Conservation (phyloP, 83 land plant genomes). For the Larix sibirica region DNA sequence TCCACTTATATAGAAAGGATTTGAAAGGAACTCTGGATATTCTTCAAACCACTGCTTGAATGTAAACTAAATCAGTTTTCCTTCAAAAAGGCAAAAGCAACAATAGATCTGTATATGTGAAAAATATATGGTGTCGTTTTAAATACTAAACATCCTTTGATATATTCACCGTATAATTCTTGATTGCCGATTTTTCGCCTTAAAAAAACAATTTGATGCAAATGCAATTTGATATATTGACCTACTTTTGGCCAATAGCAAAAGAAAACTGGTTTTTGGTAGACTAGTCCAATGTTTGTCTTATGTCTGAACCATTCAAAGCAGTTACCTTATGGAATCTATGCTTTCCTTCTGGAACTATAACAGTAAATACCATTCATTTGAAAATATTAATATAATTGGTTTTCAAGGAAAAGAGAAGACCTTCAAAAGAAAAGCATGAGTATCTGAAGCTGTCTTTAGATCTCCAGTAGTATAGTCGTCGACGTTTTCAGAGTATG, state of each 20-base stretch:
- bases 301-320: not conserved
- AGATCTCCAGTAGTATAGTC: constrained; percentile 81
- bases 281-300: not conserved
- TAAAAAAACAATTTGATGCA: too few relatives aligned
- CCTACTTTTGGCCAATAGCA: not conserved
- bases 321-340: not conserved
- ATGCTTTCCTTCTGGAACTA: not conserved
- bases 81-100: not conserved
- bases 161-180: too few relatives aligned
- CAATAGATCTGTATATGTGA: too few relatives aligned
- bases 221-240: not conserved
- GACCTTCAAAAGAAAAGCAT: constrained; percentile 85
- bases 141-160: too few relatives aligned
- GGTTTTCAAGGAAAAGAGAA: too few relatives aligned
- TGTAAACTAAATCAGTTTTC: not conserved
- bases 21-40: constrained; percentile 72
- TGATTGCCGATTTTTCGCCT: too few relatives aligned
- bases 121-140: too few relatives aligned
- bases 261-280: not conserved
- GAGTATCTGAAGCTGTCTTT: constrained; percentile 78
- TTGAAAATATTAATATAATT: too few relatives aligned
- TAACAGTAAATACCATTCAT: not conserved
- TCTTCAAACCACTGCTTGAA: constrained; percentile 75
- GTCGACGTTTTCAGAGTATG: constrained; percentile 53
- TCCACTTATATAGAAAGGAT: constrained; percentile 81